These are phyloP conservation scores for Bruguiera hainesii DNA, from an alignment of 441 rosid genomes.

Conservation along the genomic window DNA sequence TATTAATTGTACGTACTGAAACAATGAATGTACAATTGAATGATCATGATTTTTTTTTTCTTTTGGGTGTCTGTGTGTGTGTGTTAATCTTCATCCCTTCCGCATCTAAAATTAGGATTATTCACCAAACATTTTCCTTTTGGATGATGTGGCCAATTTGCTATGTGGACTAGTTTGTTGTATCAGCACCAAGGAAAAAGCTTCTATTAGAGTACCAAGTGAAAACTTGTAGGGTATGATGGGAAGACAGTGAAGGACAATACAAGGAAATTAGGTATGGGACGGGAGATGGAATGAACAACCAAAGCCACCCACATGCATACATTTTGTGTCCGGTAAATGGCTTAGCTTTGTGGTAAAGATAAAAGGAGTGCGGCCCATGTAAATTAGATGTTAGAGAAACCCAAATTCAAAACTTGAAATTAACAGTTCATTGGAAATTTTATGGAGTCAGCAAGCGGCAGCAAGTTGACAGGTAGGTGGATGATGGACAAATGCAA, in stretches of 20 bases:
- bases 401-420: slow-evolving; percentile 15
- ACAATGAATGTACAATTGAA: too few relatives aligned
- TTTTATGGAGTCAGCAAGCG: neutral
- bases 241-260: neutral
- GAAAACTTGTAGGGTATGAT: neutral
- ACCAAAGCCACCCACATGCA: slow-evolving; percentile 23
- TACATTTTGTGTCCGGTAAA: slow-evolving; percentile 5
- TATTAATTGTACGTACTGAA: too few relatives aligned
- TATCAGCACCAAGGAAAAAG: too few relatives aligned
- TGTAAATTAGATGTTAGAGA: slow-evolving; percentile 25
- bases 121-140: too few relatives aligned
- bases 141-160: too few relatives aligned
- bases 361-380: slow-evolving; percentile 17
- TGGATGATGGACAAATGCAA: slow-evolving; percentile 10
- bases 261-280: slow-evolving; percentile 29
- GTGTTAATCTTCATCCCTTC: too few relatives aligned
- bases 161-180: too few relatives aligned
- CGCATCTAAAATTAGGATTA: too few relatives aligned
- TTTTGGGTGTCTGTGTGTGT: too few relatives aligned
- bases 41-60: too few relatives aligned
- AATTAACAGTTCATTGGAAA: neutral
- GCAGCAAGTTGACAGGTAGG: slow-evolving; percentile 4
- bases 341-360: slow-evolving; percentile 41
- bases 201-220: neutral
- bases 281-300: slow-evolving; percentile 22